Conservation (phyloP, 2,329 filamentous ascomycete species). For the Fusarium graminum region DNA sequence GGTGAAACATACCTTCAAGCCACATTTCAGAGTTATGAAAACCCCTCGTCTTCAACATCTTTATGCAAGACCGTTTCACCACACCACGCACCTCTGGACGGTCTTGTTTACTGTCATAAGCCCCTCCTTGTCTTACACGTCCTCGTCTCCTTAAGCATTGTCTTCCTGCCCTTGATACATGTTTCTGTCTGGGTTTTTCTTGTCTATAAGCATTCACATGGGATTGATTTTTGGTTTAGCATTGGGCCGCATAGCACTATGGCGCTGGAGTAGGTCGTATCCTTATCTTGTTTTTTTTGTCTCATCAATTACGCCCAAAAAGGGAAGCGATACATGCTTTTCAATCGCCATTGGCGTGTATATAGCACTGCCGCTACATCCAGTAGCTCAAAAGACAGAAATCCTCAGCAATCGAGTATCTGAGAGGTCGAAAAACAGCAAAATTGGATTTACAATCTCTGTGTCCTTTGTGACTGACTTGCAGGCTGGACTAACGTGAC, state of each 20-base stretch:
- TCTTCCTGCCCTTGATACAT: constrained; percentile 30
- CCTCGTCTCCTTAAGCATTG: constrained; percentile 15
- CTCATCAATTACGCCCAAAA: constrained; percentile 26
- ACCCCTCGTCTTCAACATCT: constrained; percentile 23
- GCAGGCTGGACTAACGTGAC: constrained; percentile 3
- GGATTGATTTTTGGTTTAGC: constrained; percentile 37
- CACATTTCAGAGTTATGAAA: constrained; percentile 23
- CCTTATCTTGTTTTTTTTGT: constrained; percentile 34
- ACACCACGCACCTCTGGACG: constrained; percentile 12
- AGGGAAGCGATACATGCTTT: constrained; percentile 32
- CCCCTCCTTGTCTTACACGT: constrained; percentile 21
- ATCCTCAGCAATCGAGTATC: constrained; percentile 33
- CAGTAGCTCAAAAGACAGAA: constrained; percentile 22
- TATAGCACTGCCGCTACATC: constrained; percentile 30
- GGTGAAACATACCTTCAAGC: constrained; percentile 31
- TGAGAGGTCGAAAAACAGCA: constrained; percentile 43
- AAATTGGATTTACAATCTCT: constrained; percentile 37
- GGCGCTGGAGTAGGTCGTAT: constrained; percentile 41
- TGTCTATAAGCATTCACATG: constrained; percentile 47
- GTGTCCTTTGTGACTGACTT: constrained; percentile 8
- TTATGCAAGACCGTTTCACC: constrained; percentile 28
- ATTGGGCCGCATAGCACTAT: constrained; percentile 48
- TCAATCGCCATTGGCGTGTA: constrained; percentile 28
- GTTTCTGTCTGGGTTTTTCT: constrained; percentile 30
- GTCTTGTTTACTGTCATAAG: constrained; percentile 14